Percentiles rank a stretch among this genome's conserved stretches.
Evolutionary conservation across 768 basidiomycete genomes (phyloP).

Genomic region (Neoboletus subvelutipes): DNA sequence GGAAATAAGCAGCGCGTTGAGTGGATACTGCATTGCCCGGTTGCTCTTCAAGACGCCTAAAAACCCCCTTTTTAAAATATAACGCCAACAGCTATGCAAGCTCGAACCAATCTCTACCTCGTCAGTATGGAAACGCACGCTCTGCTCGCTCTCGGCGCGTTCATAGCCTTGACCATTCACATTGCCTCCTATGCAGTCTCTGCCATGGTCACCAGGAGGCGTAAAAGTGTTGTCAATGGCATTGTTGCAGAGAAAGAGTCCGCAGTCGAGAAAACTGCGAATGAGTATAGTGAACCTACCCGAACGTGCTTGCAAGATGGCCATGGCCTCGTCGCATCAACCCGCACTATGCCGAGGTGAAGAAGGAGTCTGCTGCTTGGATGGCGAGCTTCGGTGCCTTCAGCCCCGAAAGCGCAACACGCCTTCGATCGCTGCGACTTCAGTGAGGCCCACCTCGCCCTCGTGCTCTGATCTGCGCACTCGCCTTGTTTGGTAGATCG

Average conservation of each 20-base stretch:
- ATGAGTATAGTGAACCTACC: too few species aligned
- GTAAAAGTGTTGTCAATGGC: neutral
- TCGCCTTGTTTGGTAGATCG: too few species aligned
- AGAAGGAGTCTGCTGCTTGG: too few species aligned
- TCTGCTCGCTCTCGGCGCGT: neutral
- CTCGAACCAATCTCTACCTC: neutral
- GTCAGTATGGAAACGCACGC: constrained; percentile 6
- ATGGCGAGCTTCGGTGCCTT: too few species aligned
- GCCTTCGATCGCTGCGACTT: too few species aligned
- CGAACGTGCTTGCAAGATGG: too few species aligned
- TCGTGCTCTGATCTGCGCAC: too few species aligned
- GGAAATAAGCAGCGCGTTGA: neutral
- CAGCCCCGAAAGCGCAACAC: too few species aligned
- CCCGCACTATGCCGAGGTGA: too few species aligned
- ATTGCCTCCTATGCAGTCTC: neutral
- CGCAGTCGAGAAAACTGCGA: neutral
- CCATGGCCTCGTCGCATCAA: too few species aligned
- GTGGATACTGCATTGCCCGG: neutral
- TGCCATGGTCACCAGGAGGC: neutral
- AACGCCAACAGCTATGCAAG: neutral
- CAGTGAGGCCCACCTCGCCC: too few species aligned
- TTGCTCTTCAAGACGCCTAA: neutral
- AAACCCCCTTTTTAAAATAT: neutral
- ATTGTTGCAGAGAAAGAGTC: neutral
- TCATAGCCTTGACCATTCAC: neutral